Evolutionary conservation across 257 asterid genomes (phyloP).

Genomic region (Verbena officinalis): DNA sequence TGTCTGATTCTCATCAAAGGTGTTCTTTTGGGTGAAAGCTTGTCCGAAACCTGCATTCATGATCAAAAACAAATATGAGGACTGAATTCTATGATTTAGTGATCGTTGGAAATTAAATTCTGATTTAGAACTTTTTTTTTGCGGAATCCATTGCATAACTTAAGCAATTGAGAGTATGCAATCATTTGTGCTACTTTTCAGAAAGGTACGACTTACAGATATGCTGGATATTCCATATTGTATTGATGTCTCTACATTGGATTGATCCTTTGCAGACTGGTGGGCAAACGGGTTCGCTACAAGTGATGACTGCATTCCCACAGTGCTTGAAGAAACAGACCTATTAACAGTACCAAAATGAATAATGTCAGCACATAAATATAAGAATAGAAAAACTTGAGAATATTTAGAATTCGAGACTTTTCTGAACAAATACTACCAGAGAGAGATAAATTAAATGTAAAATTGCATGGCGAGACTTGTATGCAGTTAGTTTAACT

Average conservation of each 20-base stretch:
- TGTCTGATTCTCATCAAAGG: slow-evolving; percentile 30
- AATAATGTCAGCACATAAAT: background rate
- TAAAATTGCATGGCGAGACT: no score
- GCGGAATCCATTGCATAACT: background rate
- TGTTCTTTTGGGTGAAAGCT: slow-evolving; percentile 8
- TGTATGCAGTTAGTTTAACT: no score
- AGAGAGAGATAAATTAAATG: background rate
- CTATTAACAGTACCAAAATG: slow-evolving; percentile 24
- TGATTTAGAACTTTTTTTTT: background rate
- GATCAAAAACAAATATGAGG: background rate
- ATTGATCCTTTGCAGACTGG: slow-evolving; percentile 1
- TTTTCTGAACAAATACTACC: background rate
- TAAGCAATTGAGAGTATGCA: background rate
- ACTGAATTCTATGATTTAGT: slow-evolving; percentile 1
- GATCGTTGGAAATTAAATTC: no score
- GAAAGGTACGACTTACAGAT: slow-evolving; percentile 28
- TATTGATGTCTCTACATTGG: slow-evolving; percentile 15
- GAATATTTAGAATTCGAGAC: background rate
- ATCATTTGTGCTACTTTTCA: background rate
- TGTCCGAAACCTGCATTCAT: slow-evolving; percentile 24
- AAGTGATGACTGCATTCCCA: slow-evolving; percentile 22
- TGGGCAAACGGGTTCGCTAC: slow-evolving; percentile 23
- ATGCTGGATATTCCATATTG: slow-evolving; percentile 35
- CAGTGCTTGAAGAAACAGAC: slow-evolving; percentile 26
- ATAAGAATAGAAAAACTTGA: background rate